phyloP scores from a whole-genome alignment of 306 rosid genomes.

The cucumber (Cucumis sativus) region DNA sequence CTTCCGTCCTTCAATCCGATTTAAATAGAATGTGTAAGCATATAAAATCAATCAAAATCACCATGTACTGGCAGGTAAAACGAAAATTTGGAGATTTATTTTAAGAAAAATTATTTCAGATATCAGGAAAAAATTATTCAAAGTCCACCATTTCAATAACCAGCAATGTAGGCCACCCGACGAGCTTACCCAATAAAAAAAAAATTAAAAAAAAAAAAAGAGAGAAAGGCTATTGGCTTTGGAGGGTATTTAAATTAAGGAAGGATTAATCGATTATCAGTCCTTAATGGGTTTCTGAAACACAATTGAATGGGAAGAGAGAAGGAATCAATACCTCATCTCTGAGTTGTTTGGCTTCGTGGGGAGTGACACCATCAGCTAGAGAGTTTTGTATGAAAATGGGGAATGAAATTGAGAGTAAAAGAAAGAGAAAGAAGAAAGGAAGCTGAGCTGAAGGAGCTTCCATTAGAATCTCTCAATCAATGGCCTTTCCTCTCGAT shows the following conservation, averaged over 20 bases:
- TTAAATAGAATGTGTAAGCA: neutral
- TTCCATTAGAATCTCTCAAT: conserved; percentile 23
- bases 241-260: neutral
- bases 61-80: neutral
- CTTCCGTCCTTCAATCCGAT: neutral
- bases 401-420: conserved; percentile 14
- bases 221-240: neutral
- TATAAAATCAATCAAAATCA: neutral
- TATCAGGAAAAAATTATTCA: neutral
- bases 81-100: neutral
- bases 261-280: neutral
- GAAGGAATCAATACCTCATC: conserved; percentile 38
- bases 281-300: neutral
- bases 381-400: conserved; percentile 8
- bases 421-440: conserved; percentile 19
- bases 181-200: neutral
- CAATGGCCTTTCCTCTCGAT: neutral
- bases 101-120: neutral
- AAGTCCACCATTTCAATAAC: neutral
- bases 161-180: neutral
- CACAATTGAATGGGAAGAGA: neutral
- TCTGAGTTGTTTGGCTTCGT: conserved; percentile 60
- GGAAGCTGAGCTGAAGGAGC: conserved; percentile 18
- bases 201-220: neutral
- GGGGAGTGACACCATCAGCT: conserved; percentile 52